Conservation (phyloP, 192 early-diverging fungal genomes). For the Rhizoclosmatium sp. region DNA sequence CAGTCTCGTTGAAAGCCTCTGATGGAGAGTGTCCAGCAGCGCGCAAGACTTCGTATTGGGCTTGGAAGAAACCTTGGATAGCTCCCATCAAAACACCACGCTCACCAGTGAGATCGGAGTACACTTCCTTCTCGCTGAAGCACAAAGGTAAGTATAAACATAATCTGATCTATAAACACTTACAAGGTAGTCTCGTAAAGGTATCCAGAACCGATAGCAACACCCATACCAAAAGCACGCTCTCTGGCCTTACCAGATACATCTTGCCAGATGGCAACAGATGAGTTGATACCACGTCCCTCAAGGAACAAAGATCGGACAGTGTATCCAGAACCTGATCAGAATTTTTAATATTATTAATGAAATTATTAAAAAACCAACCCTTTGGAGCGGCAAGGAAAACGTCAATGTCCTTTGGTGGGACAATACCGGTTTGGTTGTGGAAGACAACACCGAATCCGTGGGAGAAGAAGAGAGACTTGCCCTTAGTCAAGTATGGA, state of each 20-base stretch:
- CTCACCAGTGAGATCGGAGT: constrained; percentile 96
- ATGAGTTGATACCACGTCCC: constrained; percentile 97
- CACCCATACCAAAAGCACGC: constrained; percentile 87
- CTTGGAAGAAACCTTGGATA: constrained; percentile 94
- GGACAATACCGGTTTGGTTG: constrained; percentile 88
- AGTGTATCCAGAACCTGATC: constrained; percentile 83
- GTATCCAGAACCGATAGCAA: constrained; percentile 96
- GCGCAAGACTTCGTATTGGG: constrained; percentile 96
- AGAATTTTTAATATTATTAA: background rate
- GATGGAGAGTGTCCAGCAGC: constrained; percentile 94
- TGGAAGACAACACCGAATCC: constrained; percentile 95
- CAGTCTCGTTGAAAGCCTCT: constrained; percentile 99
- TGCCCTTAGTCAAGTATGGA: constrained; percentile 91
- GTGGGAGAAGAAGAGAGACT: constrained; percentile 98
- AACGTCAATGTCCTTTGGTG: constrained; percentile 93
- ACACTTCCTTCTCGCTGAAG: constrained; percentile 87
- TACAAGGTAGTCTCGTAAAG: constrained; percentile 96
- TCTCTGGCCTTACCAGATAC: constrained; percentile 93
- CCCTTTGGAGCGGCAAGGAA: constrained; percentile 96
- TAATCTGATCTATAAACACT: constrained; percentile 27
- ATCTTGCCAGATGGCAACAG: constrained; percentile 94
- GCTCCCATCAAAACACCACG: constrained; percentile 98
- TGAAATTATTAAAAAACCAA: constrained; percentile 10
- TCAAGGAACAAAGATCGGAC: constrained; percentile 95
- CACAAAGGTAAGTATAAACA: background rate